Conservation (phyloP, 1,284 basidiomycete genomes). For the Pseudozyma hubeiensis region DNA sequence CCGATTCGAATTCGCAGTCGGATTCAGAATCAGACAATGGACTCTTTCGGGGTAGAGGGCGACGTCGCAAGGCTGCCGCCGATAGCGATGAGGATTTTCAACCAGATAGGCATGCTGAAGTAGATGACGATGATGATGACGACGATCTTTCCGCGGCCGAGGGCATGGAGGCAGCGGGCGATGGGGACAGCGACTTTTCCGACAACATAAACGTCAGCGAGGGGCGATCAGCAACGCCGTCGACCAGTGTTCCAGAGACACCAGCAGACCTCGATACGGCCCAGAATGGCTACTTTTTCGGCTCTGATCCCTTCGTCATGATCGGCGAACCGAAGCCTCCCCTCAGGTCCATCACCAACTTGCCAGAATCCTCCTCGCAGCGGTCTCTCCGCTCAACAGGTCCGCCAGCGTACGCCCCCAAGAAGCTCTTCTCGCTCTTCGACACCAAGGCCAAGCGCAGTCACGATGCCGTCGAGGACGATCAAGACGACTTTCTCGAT, state of each 20-base stretch:
- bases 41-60: constrained; percentile 19
- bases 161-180: neutral
- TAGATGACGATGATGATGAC: constrained; percentile 22
- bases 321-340: constrained; percentile 14
- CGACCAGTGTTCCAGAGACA: constrained; percentile 33
- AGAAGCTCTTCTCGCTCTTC: constrained; percentile 36
- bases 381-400: constrained; percentile 24
- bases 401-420: neutral
- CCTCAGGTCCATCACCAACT: constrained; percentile 15
- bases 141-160: constrained; percentile 13
- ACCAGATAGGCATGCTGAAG: constrained; percentile 17
- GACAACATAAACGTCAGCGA: neutral
- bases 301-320: constrained; percentile 35
- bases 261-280: constrained; percentile 23
- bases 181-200: constrained; percentile 12
- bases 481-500: constrained; percentile 38
- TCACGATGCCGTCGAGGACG: constrained; percentile 1
- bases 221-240: constrained; percentile 9
- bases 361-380: constrained; percentile 24
- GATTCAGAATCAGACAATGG: constrained; percentile 18
- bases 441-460: constrained; percentile 14
- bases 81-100: constrained; percentile 38
- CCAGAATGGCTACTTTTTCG: constrained; percentile 22
- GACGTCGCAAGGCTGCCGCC: constrained; percentile 8
- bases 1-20: constrained; percentile 7